Conservation (phyloP, 306 rosid genomes). For the Gastrolobium villosum region DNA sequence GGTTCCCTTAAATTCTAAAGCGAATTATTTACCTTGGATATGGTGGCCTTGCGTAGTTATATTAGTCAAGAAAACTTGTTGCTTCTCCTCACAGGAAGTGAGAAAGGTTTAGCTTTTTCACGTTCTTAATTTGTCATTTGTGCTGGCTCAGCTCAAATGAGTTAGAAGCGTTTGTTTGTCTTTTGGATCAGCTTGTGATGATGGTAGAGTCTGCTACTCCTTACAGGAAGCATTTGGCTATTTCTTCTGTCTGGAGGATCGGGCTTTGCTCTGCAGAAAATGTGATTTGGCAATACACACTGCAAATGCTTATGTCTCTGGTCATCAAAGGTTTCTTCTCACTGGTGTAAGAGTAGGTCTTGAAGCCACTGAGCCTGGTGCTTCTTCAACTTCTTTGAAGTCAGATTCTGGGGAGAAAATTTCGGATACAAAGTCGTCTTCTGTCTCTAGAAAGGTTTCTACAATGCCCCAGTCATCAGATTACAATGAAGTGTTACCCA, state of each 20-base stretch:
- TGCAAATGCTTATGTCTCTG: constrained; percentile 62
- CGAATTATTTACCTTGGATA: not conserved
- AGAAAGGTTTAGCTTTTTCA: constrained; percentile 18
- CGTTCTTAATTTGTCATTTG: constrained; percentile 33
- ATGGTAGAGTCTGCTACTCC: constrained; percentile 43
- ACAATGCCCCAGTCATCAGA: constrained; percentile 55
- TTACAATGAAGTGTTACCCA: constrained; percentile 50
- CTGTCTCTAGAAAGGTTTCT: constrained; percentile 51
- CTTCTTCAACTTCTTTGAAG: constrained; percentile 60
- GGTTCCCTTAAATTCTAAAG: too few species aligned
- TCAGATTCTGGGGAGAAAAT: constrained; percentile 58
- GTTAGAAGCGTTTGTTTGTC: not conserved
- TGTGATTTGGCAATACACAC: constrained; percentile 83
- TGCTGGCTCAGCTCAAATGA: constrained; percentile 2
- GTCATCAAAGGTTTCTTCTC: constrained; percentile 78
- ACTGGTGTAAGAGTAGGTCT: constrained; percentile 77
- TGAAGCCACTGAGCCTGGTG: constrained; percentile 62
- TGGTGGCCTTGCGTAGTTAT: not conserved
- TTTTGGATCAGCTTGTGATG: constrained; percentile 46
- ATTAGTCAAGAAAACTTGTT: not conserved
- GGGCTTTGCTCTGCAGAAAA: constrained; percentile 86
- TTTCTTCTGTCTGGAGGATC: constrained; percentile 92
- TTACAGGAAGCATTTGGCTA: constrained; percentile 83
- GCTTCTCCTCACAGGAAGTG: not conserved
- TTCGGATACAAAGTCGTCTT: constrained; percentile 54